phyloP scores from a whole-genome alignment of 2,329 filamentous ascomycete species.

The Curvularia sp. region DNA sequence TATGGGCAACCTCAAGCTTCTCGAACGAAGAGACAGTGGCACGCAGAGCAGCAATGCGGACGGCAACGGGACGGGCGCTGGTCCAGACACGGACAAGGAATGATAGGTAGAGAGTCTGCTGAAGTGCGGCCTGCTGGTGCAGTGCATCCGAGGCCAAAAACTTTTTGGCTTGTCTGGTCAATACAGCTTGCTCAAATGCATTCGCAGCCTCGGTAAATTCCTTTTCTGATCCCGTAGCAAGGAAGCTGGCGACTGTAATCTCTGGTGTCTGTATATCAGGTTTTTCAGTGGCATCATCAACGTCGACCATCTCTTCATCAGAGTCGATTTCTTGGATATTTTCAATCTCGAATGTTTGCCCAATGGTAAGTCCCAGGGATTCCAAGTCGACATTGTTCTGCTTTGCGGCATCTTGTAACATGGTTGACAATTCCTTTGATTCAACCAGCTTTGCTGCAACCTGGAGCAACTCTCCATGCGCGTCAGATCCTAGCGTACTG shows the following conservation, averaged over 20 bases:
- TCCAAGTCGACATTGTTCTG: slow-evolving; percentile 76
- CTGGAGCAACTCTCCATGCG: slow-evolving; percentile 44
- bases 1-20: slow-evolving; percentile 55
- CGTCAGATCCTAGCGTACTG: slow-evolving; percentile 34
- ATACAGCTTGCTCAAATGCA: slow-evolving; percentile 42
- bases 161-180: slow-evolving; percentile 27
- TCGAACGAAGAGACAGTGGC: slow-evolving; percentile 51
- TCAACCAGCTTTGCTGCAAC: slow-evolving; percentile 44
- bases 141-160: slow-evolving; percentile 66
- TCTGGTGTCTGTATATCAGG: slow-evolving; percentile 31
- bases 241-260: slow-evolving; percentile 41
- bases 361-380: slow-evolving; percentile 57
- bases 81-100: slow-evolving; percentile 81
- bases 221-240: slow-evolving; percentile 24
- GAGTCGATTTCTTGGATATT: slow-evolving; percentile 43
- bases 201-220: slow-evolving; percentile 42
- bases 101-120: slow-evolving; percentile 72
- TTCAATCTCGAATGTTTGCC: slow-evolving; percentile 24
- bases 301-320: slow-evolving; percentile 58
- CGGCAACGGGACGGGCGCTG: slow-evolving; percentile 72
- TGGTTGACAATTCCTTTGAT: slow-evolving; percentile 52
- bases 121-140: slow-evolving; percentile 61
- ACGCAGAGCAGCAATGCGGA: slow-evolving; percentile 73
- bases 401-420: slow-evolving; percentile 72
- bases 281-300: slow-evolving; percentile 49